Evolutionary conservation across 2,329 filamentous ascomycete species (phyloP).

Genomic region (Talaromyces sp.): DNA sequence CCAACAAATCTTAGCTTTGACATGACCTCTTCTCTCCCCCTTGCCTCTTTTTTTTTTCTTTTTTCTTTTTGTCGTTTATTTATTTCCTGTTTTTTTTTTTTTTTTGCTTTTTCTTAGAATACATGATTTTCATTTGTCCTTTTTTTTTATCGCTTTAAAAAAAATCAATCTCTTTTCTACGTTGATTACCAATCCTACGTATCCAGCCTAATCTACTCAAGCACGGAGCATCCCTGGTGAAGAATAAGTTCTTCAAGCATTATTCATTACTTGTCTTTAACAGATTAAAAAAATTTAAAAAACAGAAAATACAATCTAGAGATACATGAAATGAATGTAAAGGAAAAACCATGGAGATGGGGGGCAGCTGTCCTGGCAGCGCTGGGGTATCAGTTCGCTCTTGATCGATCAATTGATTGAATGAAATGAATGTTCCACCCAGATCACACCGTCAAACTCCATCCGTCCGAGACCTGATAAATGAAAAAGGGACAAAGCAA

Average conservation of each 20-base stretch:
- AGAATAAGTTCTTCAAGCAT: not conserved
- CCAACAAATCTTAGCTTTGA: not conserved
- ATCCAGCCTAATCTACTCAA: too few species aligned
- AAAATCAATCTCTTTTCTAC: constrained; percentile 15
- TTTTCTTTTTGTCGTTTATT: not conserved
- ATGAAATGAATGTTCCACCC: not conserved
- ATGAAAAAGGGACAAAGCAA: not conserved
- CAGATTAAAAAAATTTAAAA: not conserved
- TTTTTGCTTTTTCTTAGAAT: not conserved
- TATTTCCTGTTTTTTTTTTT: not conserved
- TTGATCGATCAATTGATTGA: not conserved
- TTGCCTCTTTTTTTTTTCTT: not conserved
- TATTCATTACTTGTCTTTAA: not conserved
- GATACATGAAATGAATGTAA: not conserved
- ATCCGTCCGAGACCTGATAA: not conserved
- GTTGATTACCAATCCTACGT: not conserved
- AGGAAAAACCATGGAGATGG: not conserved
- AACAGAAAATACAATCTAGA: not conserved
- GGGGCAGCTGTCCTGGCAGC: not conserved
- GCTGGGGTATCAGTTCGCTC: not conserved
- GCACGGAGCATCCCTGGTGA: too few species aligned
- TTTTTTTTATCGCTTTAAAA: constrained; percentile 20
- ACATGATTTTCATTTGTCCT: constrained; percentile 20
- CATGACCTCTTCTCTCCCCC: not conserved
- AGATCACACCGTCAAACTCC: not conserved